phyloP scores from a whole-genome alignment of 371 early-diverging fungal genomes.

The Mucor mucedo region DNA sequence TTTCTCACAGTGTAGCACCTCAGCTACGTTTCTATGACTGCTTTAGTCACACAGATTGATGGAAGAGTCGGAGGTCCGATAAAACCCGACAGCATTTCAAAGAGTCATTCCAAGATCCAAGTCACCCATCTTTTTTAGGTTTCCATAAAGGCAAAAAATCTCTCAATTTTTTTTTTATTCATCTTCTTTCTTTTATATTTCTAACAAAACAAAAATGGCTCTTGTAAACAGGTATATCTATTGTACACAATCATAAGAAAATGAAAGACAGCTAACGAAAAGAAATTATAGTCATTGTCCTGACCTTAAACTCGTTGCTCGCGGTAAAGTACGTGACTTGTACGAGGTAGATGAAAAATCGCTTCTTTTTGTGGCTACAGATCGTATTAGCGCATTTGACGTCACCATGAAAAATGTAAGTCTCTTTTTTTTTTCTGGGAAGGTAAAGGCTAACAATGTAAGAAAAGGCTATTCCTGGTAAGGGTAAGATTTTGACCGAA shows the following conservation, averaged over 20 bases:
- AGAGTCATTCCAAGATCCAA: neutral
- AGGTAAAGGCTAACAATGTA: neutral
- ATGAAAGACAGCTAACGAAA: neutral
- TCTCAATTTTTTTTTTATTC: neutral
- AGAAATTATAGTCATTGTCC: slow-evolving; percentile 72
- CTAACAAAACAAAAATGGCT: neutral
- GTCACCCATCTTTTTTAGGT: neutral
- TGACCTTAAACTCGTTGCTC: slow-evolving; percentile 89
- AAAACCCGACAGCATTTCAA: neutral
- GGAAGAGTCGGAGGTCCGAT: too few relatives aligned
- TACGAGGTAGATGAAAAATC: slow-evolving; percentile 88
- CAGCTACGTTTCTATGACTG: too few relatives aligned
- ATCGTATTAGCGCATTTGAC: slow-evolving; percentile 96
- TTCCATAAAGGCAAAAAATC: neutral
- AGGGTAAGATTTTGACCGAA: slow-evolving; percentile 96
- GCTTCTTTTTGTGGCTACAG: slow-evolving; percentile 96
- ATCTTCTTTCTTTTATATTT: neutral
- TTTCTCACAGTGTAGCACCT: too few relatives aligned
- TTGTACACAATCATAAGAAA: too few relatives aligned
- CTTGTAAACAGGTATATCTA: slow-evolving; percentile 1
- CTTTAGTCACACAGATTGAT: too few relatives aligned
- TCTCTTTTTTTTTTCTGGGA: neutral
- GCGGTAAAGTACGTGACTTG: slow-evolving; percentile 97
- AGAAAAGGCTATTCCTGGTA: slow-evolving; percentile 85
- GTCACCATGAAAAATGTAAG: slow-evolving; percentile 97